These are phyloP conservation scores for Plasmodium coatneyi DNA, from an alignment of 169 alveolate species.

Conservation along the genomic window DNA sequence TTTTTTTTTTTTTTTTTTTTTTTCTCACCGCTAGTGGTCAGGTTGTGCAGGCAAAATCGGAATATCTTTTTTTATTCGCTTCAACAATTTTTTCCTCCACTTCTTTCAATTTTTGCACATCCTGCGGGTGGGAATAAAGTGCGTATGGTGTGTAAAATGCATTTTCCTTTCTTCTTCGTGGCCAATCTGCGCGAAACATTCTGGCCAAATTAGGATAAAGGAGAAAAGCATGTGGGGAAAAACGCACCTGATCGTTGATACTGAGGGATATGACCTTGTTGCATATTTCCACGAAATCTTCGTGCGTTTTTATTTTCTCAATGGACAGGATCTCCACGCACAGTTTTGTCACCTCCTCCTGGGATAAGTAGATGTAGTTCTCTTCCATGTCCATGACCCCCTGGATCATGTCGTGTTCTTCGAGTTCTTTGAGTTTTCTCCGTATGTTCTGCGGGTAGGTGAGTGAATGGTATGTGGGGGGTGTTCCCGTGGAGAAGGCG, in stretches of 20 bases:
- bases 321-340: conserved; percentile 50
- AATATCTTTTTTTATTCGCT: conserved; percentile 59
- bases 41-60: conserved; percentile 13
- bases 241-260: conserved; percentile 46
- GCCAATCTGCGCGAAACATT: neutral
- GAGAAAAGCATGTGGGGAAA: neutral
- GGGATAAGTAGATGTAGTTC: conserved; percentile 69
- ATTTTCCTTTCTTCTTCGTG: neutral
- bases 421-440: conserved; percentile 53
- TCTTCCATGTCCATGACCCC: conserved; percentile 67
- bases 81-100: conserved; percentile 65
- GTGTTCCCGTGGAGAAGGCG: neutral
- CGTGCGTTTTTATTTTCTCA: conserved; percentile 56
- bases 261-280: conserved; percentile 59
- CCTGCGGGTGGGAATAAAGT: conserved; percentile 7
- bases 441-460: conserved; percentile 22
- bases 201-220: neutral
- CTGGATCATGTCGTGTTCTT: conserved; percentile 66
- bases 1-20: conserved; percentile 17
- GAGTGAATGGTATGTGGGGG: neutral
- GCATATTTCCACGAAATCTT: conserved; percentile 60
- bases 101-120: conserved; percentile 61
- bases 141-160: neutral
- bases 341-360: conserved; percentile 54
- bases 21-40: neutral